These are phyloP conservation scores for Colletotrichum sp. DNA, from an alignment of 2,329 filamentous ascomycete genomes.

Conservation along the genomic window DNA sequence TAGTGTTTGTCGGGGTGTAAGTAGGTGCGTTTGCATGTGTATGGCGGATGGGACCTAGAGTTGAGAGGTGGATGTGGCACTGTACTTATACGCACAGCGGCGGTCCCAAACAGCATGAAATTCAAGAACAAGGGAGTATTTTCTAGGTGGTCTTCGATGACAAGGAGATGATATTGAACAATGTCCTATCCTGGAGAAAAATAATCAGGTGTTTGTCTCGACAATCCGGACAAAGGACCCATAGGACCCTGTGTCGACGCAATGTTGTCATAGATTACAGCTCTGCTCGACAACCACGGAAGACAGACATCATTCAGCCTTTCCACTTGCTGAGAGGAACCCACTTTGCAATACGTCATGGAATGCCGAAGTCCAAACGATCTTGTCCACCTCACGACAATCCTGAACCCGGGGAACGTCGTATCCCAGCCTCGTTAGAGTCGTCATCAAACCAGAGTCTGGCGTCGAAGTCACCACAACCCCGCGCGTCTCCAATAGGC, in stretches of 20 bases:
- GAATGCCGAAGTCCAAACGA: slow-evolving; percentile 34
- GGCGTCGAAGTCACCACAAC: slow-evolving; percentile 47
- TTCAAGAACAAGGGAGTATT: not conserved
- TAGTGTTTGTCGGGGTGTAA: not conserved
- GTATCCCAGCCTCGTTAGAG: slow-evolving; percentile 33
- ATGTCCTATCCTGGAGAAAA: not conserved
- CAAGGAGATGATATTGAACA: not conserved
- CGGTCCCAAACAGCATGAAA: not conserved
- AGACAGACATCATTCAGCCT: not conserved
- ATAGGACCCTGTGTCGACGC: not conserved
- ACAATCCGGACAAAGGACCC: not conserved
- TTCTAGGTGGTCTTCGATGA: not conserved
- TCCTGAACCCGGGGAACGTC: slow-evolving; percentile 31
- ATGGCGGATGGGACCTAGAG: not conserved
- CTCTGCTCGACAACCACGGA: not conserved
- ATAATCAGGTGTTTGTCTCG: not conserved
- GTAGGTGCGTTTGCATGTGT: not conserved
- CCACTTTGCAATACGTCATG: slow-evolving; percentile 25
- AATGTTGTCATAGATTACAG: not conserved
- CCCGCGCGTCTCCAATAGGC: slow-evolving; percentile 49
- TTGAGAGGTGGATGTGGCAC: not conserved
- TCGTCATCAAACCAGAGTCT: slow-evolving; percentile 26
- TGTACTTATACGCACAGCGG: not conserved
- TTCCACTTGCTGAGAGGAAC: not conserved
- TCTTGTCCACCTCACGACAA: slow-evolving; percentile 23